A percentile compares a stretch with the other conserved stretches of the same genome.
phyloP scores from a whole-genome alignment of 2,329 filamentous ascomycete genomes.

The Sarocladium strictum region DNA sequence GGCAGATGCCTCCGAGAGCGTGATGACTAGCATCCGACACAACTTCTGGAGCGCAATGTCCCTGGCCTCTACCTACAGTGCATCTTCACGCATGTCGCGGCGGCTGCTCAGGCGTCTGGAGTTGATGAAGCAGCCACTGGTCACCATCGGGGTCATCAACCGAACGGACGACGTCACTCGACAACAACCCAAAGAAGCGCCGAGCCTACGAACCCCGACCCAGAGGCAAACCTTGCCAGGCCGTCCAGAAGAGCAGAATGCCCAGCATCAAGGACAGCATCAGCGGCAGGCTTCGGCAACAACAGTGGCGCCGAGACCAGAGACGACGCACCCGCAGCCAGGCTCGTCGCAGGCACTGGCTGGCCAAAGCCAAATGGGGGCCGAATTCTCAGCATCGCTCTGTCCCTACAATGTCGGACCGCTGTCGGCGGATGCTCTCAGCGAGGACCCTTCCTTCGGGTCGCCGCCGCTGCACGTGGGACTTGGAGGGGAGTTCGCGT shows the following conservation, averaged over 20 bases:
- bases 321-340: neutral
- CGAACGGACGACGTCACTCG: neutral
- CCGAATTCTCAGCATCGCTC: neutral
- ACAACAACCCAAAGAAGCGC: neutral
- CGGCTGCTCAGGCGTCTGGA: neutral
- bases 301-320: neutral
- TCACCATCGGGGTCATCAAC: neutral
- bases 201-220: neutral
- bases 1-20: neutral
- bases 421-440: neutral
- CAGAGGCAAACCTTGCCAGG: neutral
- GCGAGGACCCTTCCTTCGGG: neutral
- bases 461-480: neutral
- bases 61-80: neutral
- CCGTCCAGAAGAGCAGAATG: neutral
- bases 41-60: neutral
- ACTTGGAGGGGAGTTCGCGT: neutral
- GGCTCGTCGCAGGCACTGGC: neutral
- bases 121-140: neutral
- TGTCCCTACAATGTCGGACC: neutral
- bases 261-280: neutral
- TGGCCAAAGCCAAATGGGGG: neutral
- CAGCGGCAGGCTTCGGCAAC: neutral
- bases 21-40: neutral
- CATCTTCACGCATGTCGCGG: neutral